Evolutionary conservation across 495 filamentous ascomycete species (phyloP).

Genomic region (Aspergillus carlsbadensis): DNA sequence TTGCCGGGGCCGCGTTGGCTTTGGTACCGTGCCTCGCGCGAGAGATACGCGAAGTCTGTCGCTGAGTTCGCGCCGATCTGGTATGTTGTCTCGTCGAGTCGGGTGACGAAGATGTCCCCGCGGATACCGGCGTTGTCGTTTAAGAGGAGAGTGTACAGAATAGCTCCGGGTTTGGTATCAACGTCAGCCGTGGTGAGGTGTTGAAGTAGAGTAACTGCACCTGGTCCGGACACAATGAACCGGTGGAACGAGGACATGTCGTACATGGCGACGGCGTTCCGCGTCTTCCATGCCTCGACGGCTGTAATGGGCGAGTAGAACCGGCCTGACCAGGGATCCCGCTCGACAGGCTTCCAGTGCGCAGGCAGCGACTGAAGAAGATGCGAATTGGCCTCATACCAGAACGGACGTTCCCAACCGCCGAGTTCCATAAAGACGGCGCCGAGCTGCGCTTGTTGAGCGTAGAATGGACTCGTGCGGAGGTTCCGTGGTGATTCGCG

Average conservation of each 20-base stretch:
- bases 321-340: constrained; percentile 46
- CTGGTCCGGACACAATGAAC: constrained; percentile 47
- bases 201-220: constrained; percentile 43
- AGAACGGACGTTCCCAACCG: constrained; percentile 53
- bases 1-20: constrained; percentile 15
- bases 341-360: constrained; percentile 41
- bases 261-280: constrained; percentile 52
- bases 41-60: constrained; percentile 43
- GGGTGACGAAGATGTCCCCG: constrained; percentile 40
- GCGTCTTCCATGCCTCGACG: constrained; percentile 53
- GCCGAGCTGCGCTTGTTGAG: constrained; percentile 44
- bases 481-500: constrained; percentile 46
- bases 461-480: constrained; percentile 45
- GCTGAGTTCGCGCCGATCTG: constrained; percentile 47
- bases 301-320: constrained; percentile 49
- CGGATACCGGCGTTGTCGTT: constrained; percentile 40
- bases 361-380: constrained; percentile 40
- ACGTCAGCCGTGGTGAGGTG: constrained; percentile 45
- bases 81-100: constrained; percentile 39
- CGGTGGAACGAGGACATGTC: constrained; percentile 53
- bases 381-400: constrained; percentile 47
- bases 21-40: constrained; percentile 40
- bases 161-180: constrained; percentile 31
- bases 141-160: constrained; percentile 46
- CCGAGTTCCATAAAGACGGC: constrained; percentile 48